Evolutionary conservation across 1,284 basidiomycete species (phyloP).

Genomic region (Anthracocystis panici-leucophaei): DNA sequence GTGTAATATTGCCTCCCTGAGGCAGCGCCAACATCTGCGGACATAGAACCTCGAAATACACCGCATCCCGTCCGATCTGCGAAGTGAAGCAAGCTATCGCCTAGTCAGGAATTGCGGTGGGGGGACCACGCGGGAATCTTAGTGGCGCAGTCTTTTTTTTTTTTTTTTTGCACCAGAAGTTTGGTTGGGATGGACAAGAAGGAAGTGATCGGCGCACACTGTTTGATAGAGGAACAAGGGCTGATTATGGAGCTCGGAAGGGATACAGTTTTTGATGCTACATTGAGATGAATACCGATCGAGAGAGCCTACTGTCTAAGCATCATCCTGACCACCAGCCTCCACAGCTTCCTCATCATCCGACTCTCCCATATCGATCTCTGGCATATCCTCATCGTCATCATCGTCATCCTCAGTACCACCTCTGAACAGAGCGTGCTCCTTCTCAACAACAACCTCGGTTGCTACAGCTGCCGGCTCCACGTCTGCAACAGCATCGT

Average conservation of each 20-base stretch:
- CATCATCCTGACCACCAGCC: background rate
- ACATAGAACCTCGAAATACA: conserved; percentile 82
- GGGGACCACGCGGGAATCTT: conserved; percentile 69
- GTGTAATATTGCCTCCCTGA: too few species aligned
- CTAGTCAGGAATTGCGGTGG: conserved; percentile 85
- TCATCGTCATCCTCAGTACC: conserved; percentile 30
- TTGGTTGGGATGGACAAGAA: too few species aligned
- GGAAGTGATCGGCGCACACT: too few species aligned
- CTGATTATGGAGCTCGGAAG: too few species aligned
- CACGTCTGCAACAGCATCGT: background rate
- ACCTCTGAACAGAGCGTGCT: conserved; percentile 3
- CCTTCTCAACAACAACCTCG: background rate
- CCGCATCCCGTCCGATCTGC: conserved; percentile 84
- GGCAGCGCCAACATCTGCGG: conserved; percentile 74
- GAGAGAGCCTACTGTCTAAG: background rate
- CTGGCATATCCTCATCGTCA: conserved; percentile 56
- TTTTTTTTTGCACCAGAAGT: too few species aligned
- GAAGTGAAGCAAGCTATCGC: conserved; percentile 82
- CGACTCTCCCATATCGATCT: conserved; percentile 50
- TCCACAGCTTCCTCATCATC: conserved; percentile 35
- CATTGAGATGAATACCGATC: background rate
- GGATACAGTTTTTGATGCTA: background rate
- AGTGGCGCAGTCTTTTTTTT: too few species aligned
- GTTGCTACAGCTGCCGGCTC: background rate
- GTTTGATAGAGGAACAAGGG: too few species aligned